A percentile compares a stretch with the other conserved stretches of the same genome.
Conservation (phyloP, 495 filamentous ascomycete species). For the Neohortaea acidophila region DNA sequence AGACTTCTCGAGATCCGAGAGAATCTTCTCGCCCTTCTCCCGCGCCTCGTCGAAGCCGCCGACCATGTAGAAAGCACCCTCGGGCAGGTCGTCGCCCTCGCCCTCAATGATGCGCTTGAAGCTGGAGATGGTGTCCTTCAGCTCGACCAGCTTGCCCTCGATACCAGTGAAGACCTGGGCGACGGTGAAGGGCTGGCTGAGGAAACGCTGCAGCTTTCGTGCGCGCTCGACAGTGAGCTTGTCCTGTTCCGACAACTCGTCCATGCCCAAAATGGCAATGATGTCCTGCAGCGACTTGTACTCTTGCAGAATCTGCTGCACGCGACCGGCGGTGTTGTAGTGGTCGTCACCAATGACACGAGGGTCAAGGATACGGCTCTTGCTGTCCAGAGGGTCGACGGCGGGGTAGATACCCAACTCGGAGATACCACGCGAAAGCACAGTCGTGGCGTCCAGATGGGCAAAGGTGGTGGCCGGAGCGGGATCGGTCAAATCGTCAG, state of each 20-base stretch:
- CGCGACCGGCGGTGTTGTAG: constrained; percentile 83
- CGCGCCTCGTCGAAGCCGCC: constrained; percentile 85
- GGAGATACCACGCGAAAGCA: constrained; percentile 99
- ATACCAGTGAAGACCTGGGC: constrained; percentile 98
- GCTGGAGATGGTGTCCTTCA: constrained; percentile 92
- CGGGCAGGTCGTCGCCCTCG: constrained; percentile 89
- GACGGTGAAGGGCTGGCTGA: constrained; percentile 97
- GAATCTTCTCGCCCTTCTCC: constrained; percentile 98
- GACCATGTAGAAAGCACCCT: constrained; percentile 96
- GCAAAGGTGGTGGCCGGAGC: constrained; percentile 98
- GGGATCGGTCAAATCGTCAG: constrained; percentile 99
- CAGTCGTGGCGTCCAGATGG: constrained; percentile 99
- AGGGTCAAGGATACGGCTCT: constrained; percentile 98
- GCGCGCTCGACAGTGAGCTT: constrained; percentile 99
- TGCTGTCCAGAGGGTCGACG: constrained; percentile 98
- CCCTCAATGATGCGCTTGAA: constrained; percentile 97
- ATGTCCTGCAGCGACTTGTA: constrained; percentile 99
- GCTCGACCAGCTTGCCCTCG: constrained; percentile 88
- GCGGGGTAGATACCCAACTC: constrained; percentile 99
- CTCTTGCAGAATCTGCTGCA: constrained; percentile 98
- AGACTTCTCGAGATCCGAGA: constrained; percentile 77
- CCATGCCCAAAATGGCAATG: constrained; percentile 99
- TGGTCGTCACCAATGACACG: constrained; percentile 95
- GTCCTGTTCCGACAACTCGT: constrained; percentile 95
- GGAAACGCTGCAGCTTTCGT: constrained; percentile 98